These are phyloP conservation scores for Cyclocybe cylindracea DNA, from an alignment of 768 basidiomycete genomes.

Conservation along the genomic window DNA sequence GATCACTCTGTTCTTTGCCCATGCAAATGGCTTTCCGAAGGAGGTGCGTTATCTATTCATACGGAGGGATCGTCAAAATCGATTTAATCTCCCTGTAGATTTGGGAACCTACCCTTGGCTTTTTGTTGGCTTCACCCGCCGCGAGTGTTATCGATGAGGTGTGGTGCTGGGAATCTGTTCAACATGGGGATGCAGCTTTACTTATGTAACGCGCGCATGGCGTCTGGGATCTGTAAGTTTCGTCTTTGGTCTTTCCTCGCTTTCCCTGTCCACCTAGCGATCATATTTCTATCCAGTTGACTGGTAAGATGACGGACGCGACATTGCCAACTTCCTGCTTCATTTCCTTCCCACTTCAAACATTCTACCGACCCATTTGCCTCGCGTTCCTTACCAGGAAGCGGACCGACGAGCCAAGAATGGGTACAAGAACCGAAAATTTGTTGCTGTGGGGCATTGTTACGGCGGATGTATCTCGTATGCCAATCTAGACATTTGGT, in stretches of 20 bases:
- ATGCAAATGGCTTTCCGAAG: constrained; percentile 88
- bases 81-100: constrained; percentile 43
- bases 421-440: constrained; percentile 54
- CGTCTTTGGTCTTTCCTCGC: background rate
- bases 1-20: constrained; percentile 73
- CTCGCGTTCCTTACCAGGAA: constrained; percentile 45
- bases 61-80: background rate
- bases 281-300: constrained; percentile 48
- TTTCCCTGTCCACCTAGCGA: background rate
- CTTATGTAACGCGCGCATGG: constrained; percentile 59
- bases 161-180: constrained; percentile 82
- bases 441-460: constrained; percentile 81
- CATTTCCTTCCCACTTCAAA: constrained; percentile 58
- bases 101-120: constrained; percentile 71
- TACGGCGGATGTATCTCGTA: constrained; percentile 80
- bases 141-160: constrained; percentile 56
- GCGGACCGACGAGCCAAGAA: constrained; percentile 38
- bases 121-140: constrained; percentile 48
- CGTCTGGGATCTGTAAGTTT: constrained; percentile 61
- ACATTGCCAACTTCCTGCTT: constrained; percentile 75
- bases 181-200: constrained; percentile 84
- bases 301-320: constrained; percentile 78
- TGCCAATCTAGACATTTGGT: constrained; percentile 26
- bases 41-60: constrained; percentile 51
- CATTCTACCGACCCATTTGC: constrained; percentile 53